Conservation (phyloP, 371 early-diverging fungal species). For the Lichtheimia corymbifera region DNA sequence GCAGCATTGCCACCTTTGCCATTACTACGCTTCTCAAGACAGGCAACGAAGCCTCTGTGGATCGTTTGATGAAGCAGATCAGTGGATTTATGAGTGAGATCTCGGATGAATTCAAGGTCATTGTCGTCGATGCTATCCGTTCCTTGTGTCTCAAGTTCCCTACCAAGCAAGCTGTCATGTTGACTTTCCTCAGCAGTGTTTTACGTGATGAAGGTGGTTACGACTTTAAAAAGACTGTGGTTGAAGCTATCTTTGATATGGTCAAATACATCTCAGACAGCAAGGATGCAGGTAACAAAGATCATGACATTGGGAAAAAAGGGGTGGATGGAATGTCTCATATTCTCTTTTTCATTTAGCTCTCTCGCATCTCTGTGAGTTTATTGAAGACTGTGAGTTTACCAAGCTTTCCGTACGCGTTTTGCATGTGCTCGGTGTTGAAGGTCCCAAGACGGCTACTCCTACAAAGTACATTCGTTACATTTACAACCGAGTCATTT, state of each 20-base stretch:
- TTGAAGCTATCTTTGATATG: constrained; percentile 96
- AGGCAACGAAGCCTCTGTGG: constrained; percentile 96
- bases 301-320: neutral
- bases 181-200: constrained; percentile 88
- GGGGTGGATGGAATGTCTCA: neutral
- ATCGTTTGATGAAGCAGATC: constrained; percentile 98
- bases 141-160: constrained; percentile 97
- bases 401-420: constrained; percentile 95
- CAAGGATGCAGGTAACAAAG: constrained; percentile 85
- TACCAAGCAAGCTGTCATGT: constrained; percentile 89
- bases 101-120: constrained; percentile 97
- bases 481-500: constrained; percentile 97
- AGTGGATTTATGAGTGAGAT: constrained; percentile 96
- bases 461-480: constrained; percentile 96
- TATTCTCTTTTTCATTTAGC: constrained; percentile 46
- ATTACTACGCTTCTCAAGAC: constrained; percentile 98
- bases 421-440: constrained; percentile 90
- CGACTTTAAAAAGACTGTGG: constrained; percentile 94
- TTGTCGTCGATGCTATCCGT: constrained; percentile 96
- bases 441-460: constrained; percentile 89
- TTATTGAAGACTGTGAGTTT: constrained; percentile 99
- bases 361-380: constrained; percentile 95
- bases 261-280: constrained; percentile 90
- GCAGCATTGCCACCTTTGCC: constrained; percentile 97
- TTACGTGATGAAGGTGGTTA: constrained; percentile 98